Evolutionary conservation across 2,329 filamentous ascomycete genomes (phyloP), one percentile per base, ranked within the genome.

Genomic region (Colletotrichum scovillei): DNA sequence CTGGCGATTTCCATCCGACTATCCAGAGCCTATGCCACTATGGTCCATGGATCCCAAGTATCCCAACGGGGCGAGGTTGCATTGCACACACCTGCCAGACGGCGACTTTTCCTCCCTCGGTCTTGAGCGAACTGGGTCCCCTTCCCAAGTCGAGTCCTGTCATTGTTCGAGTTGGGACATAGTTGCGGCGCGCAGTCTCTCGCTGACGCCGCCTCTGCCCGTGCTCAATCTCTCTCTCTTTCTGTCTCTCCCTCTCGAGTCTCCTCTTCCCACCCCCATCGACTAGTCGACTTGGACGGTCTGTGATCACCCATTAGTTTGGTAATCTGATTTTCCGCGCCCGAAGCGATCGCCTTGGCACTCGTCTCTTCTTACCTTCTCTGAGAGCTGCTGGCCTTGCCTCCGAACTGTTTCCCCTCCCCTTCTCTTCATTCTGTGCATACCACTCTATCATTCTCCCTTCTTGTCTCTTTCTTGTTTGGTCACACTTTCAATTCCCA

Each of bases 301-400:
- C 28, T 35, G 14, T 30, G 46, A 67, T 62, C 42, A 19, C 22
- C 70, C 42, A 64, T 55, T 55, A 49, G 30, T 72, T 42, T 35
- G 62, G 57, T 22, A 72, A 67, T 67, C 67, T 7, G 71, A 74
- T 74, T 74, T 63, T 62, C 71, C 35, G 53, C 30, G 68, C 49
- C 38, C 35, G 46, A 57, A 64, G 70, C 60, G 62, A 74, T 74
- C 56, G 22, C 24, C 71, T 74, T 70, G 68, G 67, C 71, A 67
- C 35, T 74, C 67, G 68, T 72, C 71, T 72, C 68, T 74, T 74
- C 71, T 74, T 74, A 63, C 71, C 67, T 46, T 46, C 52, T 63
- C 70, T 52, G 46, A 65, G 55, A 58, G 64, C 53, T 56, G 56
- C 71, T 59, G 62, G 38, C 60, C 46, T 28, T 32, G 26, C 14